Evolutionary conservation across 2,329 filamentous ascomycete species (phyloP), one percentile per base, ranked within the genome.

Genomic region (Aureobasidium sp.): DNA sequence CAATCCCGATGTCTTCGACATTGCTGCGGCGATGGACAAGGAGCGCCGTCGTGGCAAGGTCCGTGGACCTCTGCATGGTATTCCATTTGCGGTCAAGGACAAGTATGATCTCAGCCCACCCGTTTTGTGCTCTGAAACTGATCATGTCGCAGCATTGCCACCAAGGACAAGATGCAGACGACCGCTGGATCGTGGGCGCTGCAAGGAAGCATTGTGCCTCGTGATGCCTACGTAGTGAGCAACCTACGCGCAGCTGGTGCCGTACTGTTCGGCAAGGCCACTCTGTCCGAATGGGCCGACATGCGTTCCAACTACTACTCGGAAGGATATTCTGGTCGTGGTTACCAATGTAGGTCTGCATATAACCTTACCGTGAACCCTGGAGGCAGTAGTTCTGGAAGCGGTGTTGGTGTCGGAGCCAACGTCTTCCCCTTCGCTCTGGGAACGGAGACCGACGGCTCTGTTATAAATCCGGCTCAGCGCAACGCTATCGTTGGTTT

Each of bases 1-100:
- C 41, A 91, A 91, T 70, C 87, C 88, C 0, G 87, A 91, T 70
- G 80, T 79, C 11, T 74, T 87, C 37, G 66, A 73, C 25, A 89
- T 90, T 62, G 88, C 88, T 3, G 74, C 75, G 5, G 69, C 76
- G 15, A 76, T 85, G 34, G 88, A 91, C 67, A 70, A 69, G 0
- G 87, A 91, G 72, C 80, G 88, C 20, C 69, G 71, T 14, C 68
- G 74, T 1, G 85, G 85, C 27, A 77, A 75, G 42, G 71, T 85
- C 11, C 81, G 86, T n/a, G 82, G 87, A 1, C 84, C 84, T 0
- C 78, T 92, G 1, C 88, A 91, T 70, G 88, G 88, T 3, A 89
- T 92, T 47, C 88, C 89, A 0, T 89, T 89, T 70, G 77, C 87
- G 2, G 82, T 90, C 65, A 91, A 91, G 73, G 88, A 91, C 70